Evolutionary conservation across 2,329 filamentous ascomycete species (phyloP).

Genomic region (Stachybotrys elegans): DNA sequence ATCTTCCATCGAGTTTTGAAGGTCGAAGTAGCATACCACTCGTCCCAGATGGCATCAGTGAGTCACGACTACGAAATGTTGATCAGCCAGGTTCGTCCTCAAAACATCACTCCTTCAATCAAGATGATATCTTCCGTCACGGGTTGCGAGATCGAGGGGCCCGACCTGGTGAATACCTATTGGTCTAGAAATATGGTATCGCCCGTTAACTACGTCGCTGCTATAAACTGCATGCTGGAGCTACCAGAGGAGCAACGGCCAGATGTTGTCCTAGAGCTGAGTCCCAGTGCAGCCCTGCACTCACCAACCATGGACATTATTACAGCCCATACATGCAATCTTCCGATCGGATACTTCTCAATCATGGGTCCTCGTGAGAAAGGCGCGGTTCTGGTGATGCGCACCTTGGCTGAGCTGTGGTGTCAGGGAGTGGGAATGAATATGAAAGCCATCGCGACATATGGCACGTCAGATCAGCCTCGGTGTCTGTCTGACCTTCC

Average conservation of each 20-base stretch:
- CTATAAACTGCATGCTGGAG: conserved; percentile 29
- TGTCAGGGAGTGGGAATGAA: conserved; percentile 23
- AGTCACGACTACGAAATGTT: conserved; percentile 27
- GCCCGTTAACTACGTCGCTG: conserved; percentile 37
- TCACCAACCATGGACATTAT: conserved; percentile 32
- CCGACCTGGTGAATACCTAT: conserved; percentile 29
- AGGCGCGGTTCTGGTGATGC: too few species aligned
- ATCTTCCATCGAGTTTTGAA: conserved; percentile 30
- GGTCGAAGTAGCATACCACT: conserved; percentile 39
- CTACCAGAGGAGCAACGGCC: conserved; percentile 20
- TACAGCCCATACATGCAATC: conserved; percentile 6
- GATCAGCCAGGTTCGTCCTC: conserved; percentile 16
- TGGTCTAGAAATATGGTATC: conserved; percentile 42
- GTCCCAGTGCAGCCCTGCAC: conserved; percentile 31
- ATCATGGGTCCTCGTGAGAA: conserved; percentile 23
- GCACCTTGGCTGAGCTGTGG: conserved; percentile 35
- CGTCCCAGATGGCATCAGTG: conserved; percentile 35
- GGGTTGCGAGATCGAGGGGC: conserved; percentile 17
- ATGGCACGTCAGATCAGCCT: conserved; percentile 9
- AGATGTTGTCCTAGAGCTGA: conserved; percentile 34
- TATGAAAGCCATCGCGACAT: conserved; percentile 23
- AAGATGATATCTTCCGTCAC: conserved; percentile 38
- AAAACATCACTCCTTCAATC: conserved; percentile 10
- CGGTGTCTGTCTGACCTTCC: conserved; percentile 41
- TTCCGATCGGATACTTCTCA: conserved; percentile 17